Base-by-base conservation (phyloP, 129 eudicot genomes). In the Ambrosia trifida region DNA sequence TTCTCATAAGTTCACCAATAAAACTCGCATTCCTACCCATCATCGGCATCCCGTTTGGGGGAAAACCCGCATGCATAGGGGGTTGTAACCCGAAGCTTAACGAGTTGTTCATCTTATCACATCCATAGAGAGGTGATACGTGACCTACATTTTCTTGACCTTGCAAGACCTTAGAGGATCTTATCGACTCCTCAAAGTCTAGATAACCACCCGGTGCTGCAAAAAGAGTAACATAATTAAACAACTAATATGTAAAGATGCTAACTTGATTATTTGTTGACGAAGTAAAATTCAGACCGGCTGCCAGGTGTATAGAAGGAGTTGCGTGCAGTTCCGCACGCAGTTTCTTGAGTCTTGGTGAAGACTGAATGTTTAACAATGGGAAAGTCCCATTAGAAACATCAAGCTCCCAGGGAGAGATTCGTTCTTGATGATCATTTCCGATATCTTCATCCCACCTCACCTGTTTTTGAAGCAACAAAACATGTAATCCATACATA, bases 141-240 rank as follows among this genome's bases (percentile, higher is more conserved):
- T 85, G 85, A 83, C 95, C 89, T 60, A 86, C 17, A 83, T 92
- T 92, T 92, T 92, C 98, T 92, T 92, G 98, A 92, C 98, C 98
- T 92, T 92, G 98, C 98, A 92, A 92, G 98, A 92, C 98, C 98
- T 92, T 87, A 78, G 95, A 85, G 96, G 95, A 89, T 83, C 96
- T 85, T 24, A 70, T 11, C 8, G 98, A 86, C 66, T 84, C 95
- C 96, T 86, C 96, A 83, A 86, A 92, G 95, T 89, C 96, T 79
- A 85, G 79, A 76, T 84, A 74, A 63, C 91, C 86, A 87, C 68
- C 89, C 80, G 76, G 69, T 50, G 85, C 96, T 82, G 80, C 79
- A 85, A 80, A 32, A 68, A 59, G n/a, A 63, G 10, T 17, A 49
- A 66, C 8, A 3, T 56, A 66, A 4, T 63, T 11, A 59, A 56